phyloP scores from a whole-genome alignment of 2,329 filamentous ascomycete species.

The Stachybotrys chlorohalonatus region DNA sequence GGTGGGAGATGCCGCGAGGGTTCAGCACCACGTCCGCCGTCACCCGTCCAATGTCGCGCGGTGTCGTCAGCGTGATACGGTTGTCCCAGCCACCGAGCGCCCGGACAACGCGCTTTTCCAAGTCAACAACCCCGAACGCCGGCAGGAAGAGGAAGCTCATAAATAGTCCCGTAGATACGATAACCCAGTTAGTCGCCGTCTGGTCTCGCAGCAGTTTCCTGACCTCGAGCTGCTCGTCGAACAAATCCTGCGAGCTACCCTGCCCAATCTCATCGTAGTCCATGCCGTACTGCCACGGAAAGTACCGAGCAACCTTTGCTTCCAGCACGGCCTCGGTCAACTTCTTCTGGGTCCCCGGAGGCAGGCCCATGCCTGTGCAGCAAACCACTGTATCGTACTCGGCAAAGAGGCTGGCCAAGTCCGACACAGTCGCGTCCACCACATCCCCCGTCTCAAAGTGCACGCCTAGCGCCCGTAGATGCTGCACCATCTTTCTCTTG shows the following conservation, averaged over 20 bases:
- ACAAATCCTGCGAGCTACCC: constrained; percentile 52
- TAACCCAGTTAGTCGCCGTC: constrained; percentile 43
- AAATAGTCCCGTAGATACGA: constrained; percentile 63
- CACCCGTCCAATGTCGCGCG: constrained; percentile 53
- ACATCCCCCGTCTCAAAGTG: constrained; percentile 35
- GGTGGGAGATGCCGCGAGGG: constrained; percentile 20
- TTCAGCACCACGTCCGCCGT: constrained; percentile 46
- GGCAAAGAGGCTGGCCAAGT: constrained; percentile 32
- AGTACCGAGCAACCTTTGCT: constrained; percentile 40
- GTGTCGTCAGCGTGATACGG: constrained; percentile 51
- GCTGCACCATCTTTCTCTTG: constrained; percentile 23
- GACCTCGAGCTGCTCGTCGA: constrained; percentile 58
- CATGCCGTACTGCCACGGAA: constrained; percentile 69
- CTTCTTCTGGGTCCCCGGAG: constrained; percentile 47
- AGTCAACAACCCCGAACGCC: constrained; percentile 54
- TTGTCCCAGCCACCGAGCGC: constrained; percentile 55
- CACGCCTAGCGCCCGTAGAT: constrained; percentile 27
- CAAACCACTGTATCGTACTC: constrained; percentile 46
- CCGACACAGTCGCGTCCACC: constrained; percentile 21
- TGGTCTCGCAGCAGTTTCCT: constrained; percentile 41
- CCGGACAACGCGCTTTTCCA: constrained; percentile 29
- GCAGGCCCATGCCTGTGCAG: constrained; percentile 51
- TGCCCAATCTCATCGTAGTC: constrained; percentile 58
- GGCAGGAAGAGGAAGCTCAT: constrained; percentile 59
- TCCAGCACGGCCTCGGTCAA: constrained; percentile 45